A percentile compares a stretch with the other conserved stretches of the same genome.
phyloP scores from a whole-genome alignment of 441 rosid genomes.

The Arabidopsis lyrata region DNA sequence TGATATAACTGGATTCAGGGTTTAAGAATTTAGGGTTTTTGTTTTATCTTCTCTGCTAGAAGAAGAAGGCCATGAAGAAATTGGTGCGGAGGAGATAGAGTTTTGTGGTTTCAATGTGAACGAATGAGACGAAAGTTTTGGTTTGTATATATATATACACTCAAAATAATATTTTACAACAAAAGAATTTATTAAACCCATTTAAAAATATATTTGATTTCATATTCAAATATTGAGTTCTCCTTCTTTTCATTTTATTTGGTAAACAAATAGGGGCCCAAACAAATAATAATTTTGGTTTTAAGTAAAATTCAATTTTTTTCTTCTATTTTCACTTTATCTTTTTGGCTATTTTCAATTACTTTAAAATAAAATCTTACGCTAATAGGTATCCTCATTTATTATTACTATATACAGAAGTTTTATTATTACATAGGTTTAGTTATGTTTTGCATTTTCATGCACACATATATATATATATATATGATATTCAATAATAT shows the following conservation, averaged over 20 bases:
- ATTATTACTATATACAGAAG: too few species aligned
- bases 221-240: not conserved
- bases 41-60: constrained; percentile 3
- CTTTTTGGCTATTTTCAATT: not conserved
- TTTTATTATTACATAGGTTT: too few species aligned
- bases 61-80: constrained; percentile 26
- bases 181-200: not conserved
- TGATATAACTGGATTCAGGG: not conserved
- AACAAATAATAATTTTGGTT: not conserved
- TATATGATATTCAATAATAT: too few species aligned
- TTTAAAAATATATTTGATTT: not conserved
- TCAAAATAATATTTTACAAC: not conserved
- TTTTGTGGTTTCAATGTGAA: constrained; percentile 35
- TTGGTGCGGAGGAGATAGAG: not conserved
- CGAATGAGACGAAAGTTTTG: constrained; percentile 38
- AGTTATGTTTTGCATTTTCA: not conserved
- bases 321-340: not conserved
- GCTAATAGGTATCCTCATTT: too few species aligned
- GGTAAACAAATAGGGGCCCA: not conserved
- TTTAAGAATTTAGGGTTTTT: constrained; percentile 23
- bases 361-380: too few species aligned
- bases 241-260: not conserved
- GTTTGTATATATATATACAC: constrained; percentile 38
- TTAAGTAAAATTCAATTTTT: too few species aligned
- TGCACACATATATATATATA: not conserved